A percentile compares a stretch with the other conserved stretches of the same genome.
These are phyloP conservation scores for Pseudocohnilembus persalinus DNA, from an alignment of 169 alveolate genomes.

Conservation along the genomic window DNA sequence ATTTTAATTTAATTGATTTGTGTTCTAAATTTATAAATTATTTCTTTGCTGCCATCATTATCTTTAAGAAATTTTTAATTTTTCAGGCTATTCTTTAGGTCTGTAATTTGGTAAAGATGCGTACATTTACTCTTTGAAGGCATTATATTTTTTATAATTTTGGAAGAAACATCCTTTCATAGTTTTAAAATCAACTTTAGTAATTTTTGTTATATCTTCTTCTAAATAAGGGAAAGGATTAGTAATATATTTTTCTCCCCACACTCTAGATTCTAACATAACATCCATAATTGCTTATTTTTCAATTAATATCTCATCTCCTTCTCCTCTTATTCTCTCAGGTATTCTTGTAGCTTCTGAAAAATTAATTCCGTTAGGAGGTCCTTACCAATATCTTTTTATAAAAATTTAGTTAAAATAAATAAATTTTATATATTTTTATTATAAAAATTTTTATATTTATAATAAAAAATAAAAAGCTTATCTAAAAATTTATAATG, in stretches of 20 bases:
- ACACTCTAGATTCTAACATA: conserved; percentile 68
- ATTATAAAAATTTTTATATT: too few species aligned
- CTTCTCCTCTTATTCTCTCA: conserved; percentile 65
- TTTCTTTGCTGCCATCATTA: too few species aligned
- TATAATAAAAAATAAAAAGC: too few species aligned
- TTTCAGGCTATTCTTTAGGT: not conserved
- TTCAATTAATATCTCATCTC: conserved; percentile 79
- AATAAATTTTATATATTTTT: too few species aligned
- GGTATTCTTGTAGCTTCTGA: conserved; percentile 79
- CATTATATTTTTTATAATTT: conserved; percentile 31
- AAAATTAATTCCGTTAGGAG: conserved; percentile 77
- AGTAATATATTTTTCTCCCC: conserved; percentile 75
- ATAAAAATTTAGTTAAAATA: too few species aligned
- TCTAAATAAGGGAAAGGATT: conserved; percentile 80
- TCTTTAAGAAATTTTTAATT: too few species aligned
- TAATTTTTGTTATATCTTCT: conserved; percentile 52
- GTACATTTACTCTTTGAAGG: conserved; percentile 9
- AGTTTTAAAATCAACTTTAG: conserved; percentile 19
- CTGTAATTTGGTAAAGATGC: not conserved
- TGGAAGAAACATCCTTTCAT: conserved; percentile 42
- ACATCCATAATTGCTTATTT: conserved; percentile 78
- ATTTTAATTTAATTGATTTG: too few species aligned
- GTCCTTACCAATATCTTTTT: conserved; percentile 76
- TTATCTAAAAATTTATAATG: too few species aligned
- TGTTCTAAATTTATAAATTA: too few species aligned